Base-by-base conservation (phyloP, 2,329 filamentous ascomycete species). In the Trichoderma koningii region DNA sequence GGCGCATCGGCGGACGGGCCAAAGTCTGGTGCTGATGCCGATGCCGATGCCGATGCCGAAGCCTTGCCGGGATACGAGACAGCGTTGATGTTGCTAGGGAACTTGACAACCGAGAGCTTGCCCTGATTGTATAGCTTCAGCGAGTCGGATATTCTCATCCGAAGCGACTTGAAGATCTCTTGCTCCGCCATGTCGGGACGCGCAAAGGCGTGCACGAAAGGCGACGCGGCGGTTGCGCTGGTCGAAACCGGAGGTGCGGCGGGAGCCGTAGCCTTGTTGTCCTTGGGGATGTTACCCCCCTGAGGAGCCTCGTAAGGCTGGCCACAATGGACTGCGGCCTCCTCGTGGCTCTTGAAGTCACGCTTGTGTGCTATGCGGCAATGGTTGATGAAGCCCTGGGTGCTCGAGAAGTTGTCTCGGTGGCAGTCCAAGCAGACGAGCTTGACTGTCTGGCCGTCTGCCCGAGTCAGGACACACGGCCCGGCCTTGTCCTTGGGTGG, bases 321-420 rank as follows among this genome's bases (percentile, higher is more conserved):
- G 60, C 95, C 95, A 71, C 92, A 96, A 66, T 91, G 90, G 64
- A 93, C 84, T 41, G 94, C 95, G 68, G 95, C 95, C 73, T 93
- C 92, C 76, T 98, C 94, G 73, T 99, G 95, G 71, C 92, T 97
- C 79, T 96, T 94, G 81, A 93, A 98, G 69, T 96, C 93, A 66
- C 92, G 86, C 74, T 90, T 91, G 78, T 99, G 95, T 28, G 93
- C 93, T 71, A 99, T 98, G 65, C 95, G 92, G 75, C 94, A 98
- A 75, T 99, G 95, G 74, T 99, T 99, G 80, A 99, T 95, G 78
- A 98, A 98, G n/a, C 95, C 95, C 77, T 98, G 95, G 0, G 93
- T 96, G 79, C 93, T 98, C 64, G 90, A 93, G 74, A 98, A 98
- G 76, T 97, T 92, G 75, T 92, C 91, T 68, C 94, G 86, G 56